Percentiles rank a stretch among this genome's conserved stretches.
Conservation (phyloP, 2,329 filamentous ascomycete genomes). For the Colletotrichum australisinense region DNA sequence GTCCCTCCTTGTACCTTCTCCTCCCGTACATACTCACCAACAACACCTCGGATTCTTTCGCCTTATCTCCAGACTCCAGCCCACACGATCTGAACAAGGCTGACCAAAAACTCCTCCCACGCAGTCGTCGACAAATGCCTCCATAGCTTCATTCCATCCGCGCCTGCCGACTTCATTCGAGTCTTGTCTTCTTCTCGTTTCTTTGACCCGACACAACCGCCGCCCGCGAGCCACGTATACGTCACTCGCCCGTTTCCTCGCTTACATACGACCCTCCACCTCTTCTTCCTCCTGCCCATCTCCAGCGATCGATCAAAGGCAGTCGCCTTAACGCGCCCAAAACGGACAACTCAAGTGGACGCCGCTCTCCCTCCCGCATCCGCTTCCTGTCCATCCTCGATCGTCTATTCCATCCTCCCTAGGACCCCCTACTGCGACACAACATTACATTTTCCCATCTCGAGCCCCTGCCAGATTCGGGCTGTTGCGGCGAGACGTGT, state of each 20-base stretch:
- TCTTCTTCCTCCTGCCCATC: conserved; percentile 34
- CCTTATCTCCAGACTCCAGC: conserved; percentile 29
- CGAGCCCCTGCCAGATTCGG: conserved; percentile 22
- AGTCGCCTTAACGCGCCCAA: conserved; percentile 52
- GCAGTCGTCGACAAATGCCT: conserved; percentile 27
- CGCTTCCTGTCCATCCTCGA: conserved; percentile 61
- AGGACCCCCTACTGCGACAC: conserved; percentile 40
- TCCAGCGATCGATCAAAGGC: conserved; percentile 37
- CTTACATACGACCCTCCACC: conserved; percentile 38
- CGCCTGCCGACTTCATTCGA: neutral
- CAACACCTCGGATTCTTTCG: conserved; percentile 22
- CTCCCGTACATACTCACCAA: neutral
- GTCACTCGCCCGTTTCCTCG: conserved; percentile 30
- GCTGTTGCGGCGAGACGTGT: conserved; percentile 38
- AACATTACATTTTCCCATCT: conserved; percentile 13
- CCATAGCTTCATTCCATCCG: conserved; percentile 24
- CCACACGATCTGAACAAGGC: conserved; percentile 26
- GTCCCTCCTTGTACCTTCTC: conserved; percentile 10
- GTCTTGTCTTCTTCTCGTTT: conserved; percentile 8
- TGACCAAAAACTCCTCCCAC: conserved; percentile 15
- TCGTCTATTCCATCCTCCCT: conserved; percentile 65
- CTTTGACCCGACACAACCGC: conserved; percentile 7
- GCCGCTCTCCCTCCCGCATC: conserved; percentile 56
- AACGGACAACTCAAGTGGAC: conserved; percentile 62
- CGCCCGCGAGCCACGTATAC: conserved; percentile 33